Evolutionary conservation across 805 yeast species (phyloP), one percentile per base, ranked within the genome.

Genomic region (Ogataea corticis): DNA sequence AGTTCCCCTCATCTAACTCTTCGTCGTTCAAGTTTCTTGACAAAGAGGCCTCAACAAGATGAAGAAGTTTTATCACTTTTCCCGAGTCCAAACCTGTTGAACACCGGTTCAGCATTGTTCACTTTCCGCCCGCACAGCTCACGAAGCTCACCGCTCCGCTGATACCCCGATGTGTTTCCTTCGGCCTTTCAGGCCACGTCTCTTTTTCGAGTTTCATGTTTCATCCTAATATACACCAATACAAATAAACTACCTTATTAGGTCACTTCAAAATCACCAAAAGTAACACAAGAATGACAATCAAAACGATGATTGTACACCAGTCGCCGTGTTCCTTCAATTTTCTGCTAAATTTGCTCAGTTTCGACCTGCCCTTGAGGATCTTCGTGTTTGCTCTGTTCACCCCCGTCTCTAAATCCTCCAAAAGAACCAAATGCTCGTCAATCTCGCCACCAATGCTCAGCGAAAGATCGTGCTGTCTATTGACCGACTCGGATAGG

Each of bases 261-360:
- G 15, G 2, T 48, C 41, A 67, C 49, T 66, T 71, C 10, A 75
- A 42, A 2, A 77, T 57, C 17, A 73, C 63, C 45, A 79, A 51
- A 23, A 79, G 55, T 4, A 77, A 48, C 13, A 79, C 53, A 40
- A 79, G 54, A 16, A 79, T 64, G n/a, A 77, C 33, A 2, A 70
- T 54, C 44, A 79, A 57, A 2, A 70, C 62, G 1, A 74, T 50
- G 9, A 79, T 79, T 0, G 74, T 69, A 27, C 70, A 53, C 71
- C 83, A 77, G 28, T 74, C 76, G 0, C 77, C 77, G 51, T 75
- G 74, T 45, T 74, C 76, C 37, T 67, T 69, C 13, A 78, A 66
- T 23, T 67, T 69, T 14, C 62, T 62, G 29, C 68, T 67, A 42
- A 76, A 75, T 23, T 58, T 60, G 6, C 57, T 61, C 38, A 79